Conservation (phyloP, 1,284 basidiomycete genomes). For the Clitocybe nebularis region DNA sequence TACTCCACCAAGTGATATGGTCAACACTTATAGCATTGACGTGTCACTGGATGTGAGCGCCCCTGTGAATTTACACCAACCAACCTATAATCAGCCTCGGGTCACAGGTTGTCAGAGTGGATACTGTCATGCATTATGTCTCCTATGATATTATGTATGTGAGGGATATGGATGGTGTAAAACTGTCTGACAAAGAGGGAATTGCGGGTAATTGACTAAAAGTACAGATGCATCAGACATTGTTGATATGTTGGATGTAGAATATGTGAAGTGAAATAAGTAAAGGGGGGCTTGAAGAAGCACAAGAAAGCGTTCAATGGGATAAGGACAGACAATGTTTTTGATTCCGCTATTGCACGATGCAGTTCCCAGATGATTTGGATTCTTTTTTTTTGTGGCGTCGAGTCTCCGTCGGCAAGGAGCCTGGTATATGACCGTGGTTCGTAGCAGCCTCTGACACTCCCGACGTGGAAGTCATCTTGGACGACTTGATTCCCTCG, state of each 20-base stretch:
- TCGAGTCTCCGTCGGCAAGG: conserved; percentile 27
- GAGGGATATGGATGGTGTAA: neutral
- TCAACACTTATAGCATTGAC: too few relatives aligned
- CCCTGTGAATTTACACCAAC: too few relatives aligned
- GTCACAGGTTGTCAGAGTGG: too few relatives aligned
- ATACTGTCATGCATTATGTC: too few relatives aligned
- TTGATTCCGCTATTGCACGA: conserved; percentile 43
- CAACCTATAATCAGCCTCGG: too few relatives aligned
- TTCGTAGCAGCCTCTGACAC: conserved; percentile 22
- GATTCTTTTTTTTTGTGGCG: conserved; percentile 40
- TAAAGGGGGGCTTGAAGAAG: conserved; percentile 3
- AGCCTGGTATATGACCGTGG: conserved; percentile 28
- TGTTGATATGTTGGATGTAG: neutral
- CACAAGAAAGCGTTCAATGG: conserved; percentile 6
- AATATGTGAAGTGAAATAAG: conserved; percentile 3
- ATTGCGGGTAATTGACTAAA: conserved; percentile 8
- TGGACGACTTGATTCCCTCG: conserved; percentile 21
- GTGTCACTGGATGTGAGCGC: too few relatives aligned
- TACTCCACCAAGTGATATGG: too few relatives aligned
- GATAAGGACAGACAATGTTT: conserved; percentile 10
- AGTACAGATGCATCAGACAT: conserved; percentile 11
- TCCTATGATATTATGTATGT: conserved; percentile 1
- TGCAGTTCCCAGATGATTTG: conserved; percentile 37
- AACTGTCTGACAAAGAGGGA: neutral
- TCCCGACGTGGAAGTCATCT: conserved; percentile 21